These are phyloP conservation scores for Lentinula aciculospora DNA, from an alignment of 768 basidiomycete species.

Conservation along the genomic window DNA sequence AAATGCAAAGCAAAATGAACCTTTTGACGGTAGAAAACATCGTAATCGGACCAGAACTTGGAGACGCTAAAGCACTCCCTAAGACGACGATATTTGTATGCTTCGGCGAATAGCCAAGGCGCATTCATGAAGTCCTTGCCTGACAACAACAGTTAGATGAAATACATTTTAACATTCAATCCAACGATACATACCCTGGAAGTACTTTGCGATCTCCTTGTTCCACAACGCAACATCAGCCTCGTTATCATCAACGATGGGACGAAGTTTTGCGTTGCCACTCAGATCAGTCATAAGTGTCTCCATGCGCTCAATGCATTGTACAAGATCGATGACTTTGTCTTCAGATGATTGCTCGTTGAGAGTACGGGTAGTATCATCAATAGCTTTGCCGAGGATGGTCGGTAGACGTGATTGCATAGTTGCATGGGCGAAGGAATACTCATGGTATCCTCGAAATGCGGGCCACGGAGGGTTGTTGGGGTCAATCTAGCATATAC, in stretches of 20 bases:
- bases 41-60: slow-evolving; percentile 86
- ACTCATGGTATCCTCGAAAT: slow-evolving; percentile 67
- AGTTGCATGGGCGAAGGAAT: slow-evolving; percentile 84
- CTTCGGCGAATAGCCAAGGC: slow-evolving; percentile 95
- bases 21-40: slow-evolving; percentile 95
- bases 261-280: slow-evolving; percentile 76
- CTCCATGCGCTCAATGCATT: slow-evolving; percentile 88
- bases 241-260: slow-evolving; percentile 87
- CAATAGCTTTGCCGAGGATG: slow-evolving; percentile 93
- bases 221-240: slow-evolving; percentile 91
- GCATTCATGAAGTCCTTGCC: slow-evolving; percentile 94
- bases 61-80: slow-evolving; percentile 91
- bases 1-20: slow-evolving; percentile 23
- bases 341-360: slow-evolving; percentile 85
- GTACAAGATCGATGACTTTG: slow-evolving; percentile 73
- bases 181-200: slow-evolving; percentile 52
- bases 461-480: slow-evolving; percentile 85
- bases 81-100: slow-evolving; percentile 87
- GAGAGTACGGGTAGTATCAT: slow-evolving; percentile 83
- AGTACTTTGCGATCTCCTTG: slow-evolving; percentile 93
- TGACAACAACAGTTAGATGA: slow-evolving; percentile 14
- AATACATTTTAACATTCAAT: neutral
- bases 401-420: slow-evolving; percentile 96
- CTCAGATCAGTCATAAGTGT: slow-evolving; percentile 84
- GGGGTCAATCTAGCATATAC: slow-evolving; percentile 53